Evolutionary conservation across 2,329 filamentous ascomycete genomes (phyloP).

Genomic region (Coniochaeta sp.): DNA sequence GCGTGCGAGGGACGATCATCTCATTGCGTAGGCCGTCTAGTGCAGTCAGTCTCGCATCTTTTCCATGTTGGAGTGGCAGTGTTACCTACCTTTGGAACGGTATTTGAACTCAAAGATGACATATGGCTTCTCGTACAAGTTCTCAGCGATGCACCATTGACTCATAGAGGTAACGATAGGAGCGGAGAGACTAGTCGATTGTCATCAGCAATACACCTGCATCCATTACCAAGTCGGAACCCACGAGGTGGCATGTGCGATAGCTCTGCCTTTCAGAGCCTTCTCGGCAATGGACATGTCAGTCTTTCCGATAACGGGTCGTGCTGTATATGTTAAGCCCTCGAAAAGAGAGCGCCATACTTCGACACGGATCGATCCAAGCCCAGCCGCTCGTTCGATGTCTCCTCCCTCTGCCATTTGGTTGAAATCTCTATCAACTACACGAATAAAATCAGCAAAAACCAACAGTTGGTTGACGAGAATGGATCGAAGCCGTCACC

Average conservation of each 20-base stretch:
- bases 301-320: not conserved
- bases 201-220: not conserved
- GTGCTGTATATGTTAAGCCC: not conserved
- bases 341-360: not conserved
- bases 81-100: not conserved
- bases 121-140: not conserved
- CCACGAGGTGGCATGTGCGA: not conserved
- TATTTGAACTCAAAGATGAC: constrained; percentile 1
- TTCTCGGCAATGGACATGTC: not conserved
- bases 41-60: not conserved
- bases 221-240: not conserved
- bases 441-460: not conserved
- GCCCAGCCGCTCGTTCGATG: not conserved
- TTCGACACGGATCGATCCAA: not conserved
- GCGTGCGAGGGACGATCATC: not conserved
- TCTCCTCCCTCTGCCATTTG: not conserved
- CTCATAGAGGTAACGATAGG: not conserved
- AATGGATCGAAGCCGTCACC: not conserved
- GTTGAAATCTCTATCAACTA: not conserved
- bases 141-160: not conserved
- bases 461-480: not conserved
- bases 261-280: not conserved
- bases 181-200: not conserved
- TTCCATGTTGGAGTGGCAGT: not conserved
- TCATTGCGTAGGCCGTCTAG: not conserved